Evolutionary conservation across 2,329 filamentous ascomycete species (phyloP), one percentile per base, ranked within the genome.

Genomic region (Paraconiothyrium brasiliense): DNA sequence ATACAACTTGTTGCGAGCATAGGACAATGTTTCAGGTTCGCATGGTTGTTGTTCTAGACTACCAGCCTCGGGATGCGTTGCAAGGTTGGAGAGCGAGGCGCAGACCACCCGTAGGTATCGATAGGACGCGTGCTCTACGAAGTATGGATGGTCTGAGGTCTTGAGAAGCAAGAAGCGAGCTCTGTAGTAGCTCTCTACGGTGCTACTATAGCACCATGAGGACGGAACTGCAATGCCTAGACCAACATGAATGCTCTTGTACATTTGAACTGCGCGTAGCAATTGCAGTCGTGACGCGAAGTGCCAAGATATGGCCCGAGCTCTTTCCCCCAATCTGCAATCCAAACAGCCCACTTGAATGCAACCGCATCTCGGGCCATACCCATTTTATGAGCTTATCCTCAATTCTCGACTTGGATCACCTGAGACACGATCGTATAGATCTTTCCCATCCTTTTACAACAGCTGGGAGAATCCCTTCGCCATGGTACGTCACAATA

Each of bases 401-500:
- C 43, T 11, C 16, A 20, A 14, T 5, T 3, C 13, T 24, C 13
- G 14, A 24, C 43, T 39, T 7, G 16, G 7, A 13, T n/a, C 11
- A 24, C 43, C 24, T 47, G 11, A n/a, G n/a, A 37, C 27, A 16
- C 54, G 34, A 22, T 37, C 30, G 27, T 20, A 22, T 43, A 46
- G n/a, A 27, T 16, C 3, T 14, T 8, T 43, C 37, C 16, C 10
- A 16, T n/a, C 30, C 2, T 27, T 14, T 32, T 9, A n/a, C 34
- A 10, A 37, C 24, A 8, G 16, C 22, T 30, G 22, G 37, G 13
- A 9, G 39, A 48, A 22, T 49, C 27, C 24, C 54, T 41, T 52
- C 64, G 65, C 34, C 16, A 75, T 77, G 73, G 73, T 75, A 60
- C 54, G 68, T 69, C 62, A 63, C 58, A 39, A 44, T 35, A 48